Base-by-base conservation (phyloP, 495 filamentous ascomycete genomes). In the Thermochaetoides thermophila region DNA sequence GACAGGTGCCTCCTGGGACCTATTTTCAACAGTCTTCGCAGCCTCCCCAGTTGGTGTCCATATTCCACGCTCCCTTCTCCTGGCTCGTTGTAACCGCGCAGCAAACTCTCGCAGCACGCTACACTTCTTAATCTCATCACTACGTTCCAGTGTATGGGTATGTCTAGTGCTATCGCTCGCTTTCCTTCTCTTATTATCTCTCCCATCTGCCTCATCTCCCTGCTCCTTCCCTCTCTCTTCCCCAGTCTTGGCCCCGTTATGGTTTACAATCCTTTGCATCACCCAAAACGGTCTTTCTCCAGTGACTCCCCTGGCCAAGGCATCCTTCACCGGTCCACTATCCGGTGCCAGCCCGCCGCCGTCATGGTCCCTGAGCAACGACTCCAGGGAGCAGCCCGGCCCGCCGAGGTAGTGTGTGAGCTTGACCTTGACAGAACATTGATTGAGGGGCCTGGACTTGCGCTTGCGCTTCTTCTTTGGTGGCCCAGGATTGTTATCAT, bases 341-440 rank as follows among this genome's bases (percentile, higher is more conserved):
- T 29, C 49, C 32, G 35, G 39, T 20, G 26, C 46, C n/a, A 27
- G n/a, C n/a, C n/a, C 17, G 28, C 17, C 36, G 38, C 34, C 29
- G 34, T 37, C 42, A 28, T 26, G 44, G 37, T 6, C 31, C 42
- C 17, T 45, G 39, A 44, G 53, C 45, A 33, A 47, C 11, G 44
- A 32, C 39, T 58, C 56, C n/a, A 68, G 62, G 1, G n/a, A n/a
- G n/a, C n/a, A n/a, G n/a, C n/a, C n/a, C n/a, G n/a, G n/a, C n/a
- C 67, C 70, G 5, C 78, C 69, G 30, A 76, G 74, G 49, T 81
- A 81, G 52, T 92, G 81, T 3, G 81, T 84, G 35, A 92, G 85
- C 56, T 89, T 91, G 50, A 92, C 87, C 53, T 89, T 91, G 42
- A 91, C 81, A 52, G 89, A 81, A 55, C 84, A 92, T 15, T 87